Base-by-base conservation (phyloP, 176 grass and related monocot species). In the Chrysopogon serrulatus region DNA sequence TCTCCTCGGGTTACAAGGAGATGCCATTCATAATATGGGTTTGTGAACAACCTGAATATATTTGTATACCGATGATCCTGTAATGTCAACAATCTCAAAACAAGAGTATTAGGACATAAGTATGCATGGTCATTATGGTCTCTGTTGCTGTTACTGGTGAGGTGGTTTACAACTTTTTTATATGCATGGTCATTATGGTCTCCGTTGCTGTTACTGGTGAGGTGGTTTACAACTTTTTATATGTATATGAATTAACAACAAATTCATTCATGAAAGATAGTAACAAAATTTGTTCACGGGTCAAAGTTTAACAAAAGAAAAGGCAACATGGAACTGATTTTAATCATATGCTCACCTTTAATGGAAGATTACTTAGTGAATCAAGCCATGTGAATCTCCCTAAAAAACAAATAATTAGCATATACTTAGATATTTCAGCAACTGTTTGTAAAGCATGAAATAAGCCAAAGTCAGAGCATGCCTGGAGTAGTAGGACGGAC, bases 361-460 rank as follows among this genome's bases (percentile, higher is more conserved):
- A 88, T 82, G 96, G 96, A 82, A 98, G 85, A 83, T 98, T 98
- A 84, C 91, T 98, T 65, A 95, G 57, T 71, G 96, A 91, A 81
- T 98, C 92, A 86, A 98, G 93, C 96, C 96, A 95, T 33, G 88
- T 93, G 79, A 86, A 91, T 54, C 72, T 36, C 28, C 96, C 93
- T 98, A 54, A 65, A 85, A 86, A 68, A 89, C n/a, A 86, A 81
- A 71, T 53, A 24, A 90, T 21, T 62, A 66, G 39, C 4, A 35
- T 68, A 79, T 61, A 53, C 36, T 44, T 86, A 37, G 53, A 39
- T 76, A 31, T 76, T 63, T 32, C 79, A 40, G 33, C 44, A 77
- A 35, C 8, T 40, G 54, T 40, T 53, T 82, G 49, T 26, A 74
- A 71, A 85, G 1, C 47, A 83, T 54, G 51, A 5, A 78, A 68